Conservation (phyloP, 805 yeast genomes). For the Barnettozyma vustinii region DNA sequence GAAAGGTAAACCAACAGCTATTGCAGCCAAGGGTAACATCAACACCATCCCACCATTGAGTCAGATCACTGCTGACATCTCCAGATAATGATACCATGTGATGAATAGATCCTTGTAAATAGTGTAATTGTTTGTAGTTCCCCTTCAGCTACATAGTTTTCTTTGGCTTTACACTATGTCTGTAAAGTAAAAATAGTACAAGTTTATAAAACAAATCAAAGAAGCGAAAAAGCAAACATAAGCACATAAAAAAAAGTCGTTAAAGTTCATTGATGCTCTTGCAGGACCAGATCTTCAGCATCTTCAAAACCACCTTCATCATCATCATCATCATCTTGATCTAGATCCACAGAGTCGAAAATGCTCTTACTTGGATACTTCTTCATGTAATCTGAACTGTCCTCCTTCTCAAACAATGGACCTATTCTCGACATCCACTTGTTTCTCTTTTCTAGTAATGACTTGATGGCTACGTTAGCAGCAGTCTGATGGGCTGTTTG, state of each 20-base stretch:
- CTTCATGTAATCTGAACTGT: conserved; percentile 17
- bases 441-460: conserved; percentile 75
- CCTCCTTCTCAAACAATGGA: conserved; percentile 55
- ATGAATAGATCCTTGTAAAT: not conserved
- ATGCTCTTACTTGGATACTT: conserved; percentile 21
- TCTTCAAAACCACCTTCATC: conserved; percentile 26
- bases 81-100: conserved; percentile 6
- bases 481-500: conserved; percentile 56
- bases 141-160: too few relatives aligned
- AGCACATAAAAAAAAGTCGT: not conserved
- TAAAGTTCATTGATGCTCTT: conserved; percentile 13
- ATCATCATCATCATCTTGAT: conserved; percentile 27
- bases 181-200: not conserved
- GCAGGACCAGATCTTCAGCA: conserved; percentile 28
- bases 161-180: too few relatives aligned
- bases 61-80: conserved; percentile 44
- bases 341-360: conserved; percentile 21
- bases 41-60: conserved; percentile 62
- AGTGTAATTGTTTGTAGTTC: not conserved
- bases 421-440: conserved; percentile 92
- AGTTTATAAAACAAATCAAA: conserved; percentile 1
- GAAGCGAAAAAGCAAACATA: not conserved
- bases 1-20: conserved; percentile 72
- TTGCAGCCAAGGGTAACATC: conserved; percentile 89
- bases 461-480: conserved; percentile 70